Conservation (phyloP, 192 early-diverging fungal genomes). For the Coemansia sp. region DNA sequence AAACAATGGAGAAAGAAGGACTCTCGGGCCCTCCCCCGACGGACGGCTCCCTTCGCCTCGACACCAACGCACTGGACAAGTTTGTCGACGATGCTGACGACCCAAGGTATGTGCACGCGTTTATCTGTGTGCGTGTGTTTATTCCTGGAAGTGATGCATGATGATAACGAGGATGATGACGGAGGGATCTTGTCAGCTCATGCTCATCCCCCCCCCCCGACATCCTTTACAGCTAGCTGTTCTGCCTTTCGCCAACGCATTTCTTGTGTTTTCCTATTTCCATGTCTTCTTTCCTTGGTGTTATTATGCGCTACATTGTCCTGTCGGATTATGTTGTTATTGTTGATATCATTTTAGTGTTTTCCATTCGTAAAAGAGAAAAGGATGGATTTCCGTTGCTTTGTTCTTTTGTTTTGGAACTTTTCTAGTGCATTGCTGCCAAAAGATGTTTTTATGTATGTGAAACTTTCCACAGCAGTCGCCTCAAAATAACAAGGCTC, state of each 20-base stretch:
- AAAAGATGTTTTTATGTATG: too few species aligned
- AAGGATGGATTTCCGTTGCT: background rate
- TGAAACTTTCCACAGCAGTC: background rate
- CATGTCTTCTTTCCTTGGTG: too few species aligned
- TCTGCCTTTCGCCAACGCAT: background rate
- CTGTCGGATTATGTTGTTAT: constrained; percentile 1
- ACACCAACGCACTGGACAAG: constrained; percentile 45
- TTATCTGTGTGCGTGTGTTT: background rate
- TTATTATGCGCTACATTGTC: background rate
- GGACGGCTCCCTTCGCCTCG: constrained; percentile 53
- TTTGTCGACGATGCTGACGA: constrained; percentile 50
- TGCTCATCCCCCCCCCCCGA: background rate
- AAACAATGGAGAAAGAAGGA: constrained; percentile 50
- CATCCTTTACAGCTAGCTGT: background rate
- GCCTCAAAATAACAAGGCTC: background rate
- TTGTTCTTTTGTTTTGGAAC: background rate
- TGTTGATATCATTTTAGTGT: background rate
- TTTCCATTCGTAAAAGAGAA: background rate
- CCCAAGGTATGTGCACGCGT: constrained; percentile 37
- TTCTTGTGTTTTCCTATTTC: background rate
- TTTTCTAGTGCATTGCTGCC: background rate
- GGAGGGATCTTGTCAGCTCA: constrained; percentile 3
- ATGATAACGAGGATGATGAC: background rate
- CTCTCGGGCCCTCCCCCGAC: constrained; percentile 53
- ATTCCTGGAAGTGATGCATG: background rate